Evolutionary conservation across 208 protist species (phyloP).

Genomic region (Leishmania amazonensis): DNA sequence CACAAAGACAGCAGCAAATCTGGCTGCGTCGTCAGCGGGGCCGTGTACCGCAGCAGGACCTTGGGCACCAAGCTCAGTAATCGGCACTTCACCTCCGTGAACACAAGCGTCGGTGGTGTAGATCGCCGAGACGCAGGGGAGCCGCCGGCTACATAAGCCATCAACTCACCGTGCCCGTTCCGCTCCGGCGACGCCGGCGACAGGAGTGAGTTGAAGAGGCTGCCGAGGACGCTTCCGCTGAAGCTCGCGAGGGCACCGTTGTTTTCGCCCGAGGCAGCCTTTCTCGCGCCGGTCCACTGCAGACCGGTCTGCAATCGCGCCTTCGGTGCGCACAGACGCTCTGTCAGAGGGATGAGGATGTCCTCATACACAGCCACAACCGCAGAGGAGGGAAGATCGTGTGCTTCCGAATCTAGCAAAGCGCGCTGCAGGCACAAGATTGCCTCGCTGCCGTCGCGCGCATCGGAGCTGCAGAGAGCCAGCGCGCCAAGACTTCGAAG

Average conservation of each 20-base stretch:
- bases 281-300: conserved; percentile 15
- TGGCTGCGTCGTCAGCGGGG: conserved; percentile 29
- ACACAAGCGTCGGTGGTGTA: conserved; percentile 13
- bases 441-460: conserved; percentile 45
- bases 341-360: conserved; percentile 75
- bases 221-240: conserved; percentile 9
- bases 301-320: conserved; percentile 25
- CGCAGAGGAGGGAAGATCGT: conserved; percentile 27
- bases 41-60: conserved; percentile 65
- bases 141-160: neutral
- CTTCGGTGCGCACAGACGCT: conserved; percentile 58
- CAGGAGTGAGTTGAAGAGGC: conserved; percentile 23
- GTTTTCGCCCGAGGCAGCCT: neutral
- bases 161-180: neutral
- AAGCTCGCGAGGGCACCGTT: neutral
- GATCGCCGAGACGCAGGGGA: neutral
- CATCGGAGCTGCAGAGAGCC: conserved; percentile 39
- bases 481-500: conserved; percentile 55
- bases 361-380: conserved; percentile 66
- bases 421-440: conserved; percentile 68
- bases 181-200: conserved; percentile 9
- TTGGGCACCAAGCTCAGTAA: conserved; percentile 73
- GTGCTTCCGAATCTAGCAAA: conserved; percentile 54
- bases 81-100: conserved; percentile 69
- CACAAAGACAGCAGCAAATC: conserved; percentile 61